Base-by-base conservation (phyloP, 108 stramenopile species). In the Discostella stelligeroides region DNA sequence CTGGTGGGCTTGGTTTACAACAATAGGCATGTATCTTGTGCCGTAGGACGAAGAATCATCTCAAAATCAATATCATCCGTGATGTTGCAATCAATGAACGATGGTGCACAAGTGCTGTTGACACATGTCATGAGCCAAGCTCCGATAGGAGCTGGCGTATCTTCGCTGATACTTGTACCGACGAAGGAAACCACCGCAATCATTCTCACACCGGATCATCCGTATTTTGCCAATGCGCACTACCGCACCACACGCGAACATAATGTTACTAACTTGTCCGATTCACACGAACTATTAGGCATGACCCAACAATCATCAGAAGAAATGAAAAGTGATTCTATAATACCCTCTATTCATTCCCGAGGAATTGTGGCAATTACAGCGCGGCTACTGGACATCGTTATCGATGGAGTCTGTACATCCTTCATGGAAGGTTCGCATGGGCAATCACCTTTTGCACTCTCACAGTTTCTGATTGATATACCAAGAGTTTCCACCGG, bases 381-480 rank as follows among this genome's bases (percentile, higher is more conserved):
- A 23, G 64, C 77, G 1, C 70, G 70, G 49, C 30, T 79, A 45
- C 30, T 55, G 13, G 77, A 79, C 54, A 79, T 79, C 12, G 56
- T 72, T 41, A 60, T 79, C 17, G 77, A 79, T 37, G 77, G 77
- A 4, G 38, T 71, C 3, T 39, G 21, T 41, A 40, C 66, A 18
- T 72, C 70, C 13, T 72, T 79, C 30, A 55, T 70, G 24, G 77
- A 79, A 54, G 77, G 77, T 7, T 37, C 45, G 0, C 66, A 72
- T 70, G 71, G 77, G 77, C 65, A 79, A 49, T 55, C 45, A 0
- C 62, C 63, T 21, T 30, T 13, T 60, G 20, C 65, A 14, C 30
- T 79, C 13, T 79, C 77, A 2, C 71, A 66, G 21, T 79, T 79
- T 25, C 55, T 79, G 21, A 62, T 79, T 21, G 50, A 79, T 43